Evolutionary conservation across 2,329 filamentous ascomycete genomes (phyloP).

Genomic region (Fusarium neocosmosporiellum): DNA sequence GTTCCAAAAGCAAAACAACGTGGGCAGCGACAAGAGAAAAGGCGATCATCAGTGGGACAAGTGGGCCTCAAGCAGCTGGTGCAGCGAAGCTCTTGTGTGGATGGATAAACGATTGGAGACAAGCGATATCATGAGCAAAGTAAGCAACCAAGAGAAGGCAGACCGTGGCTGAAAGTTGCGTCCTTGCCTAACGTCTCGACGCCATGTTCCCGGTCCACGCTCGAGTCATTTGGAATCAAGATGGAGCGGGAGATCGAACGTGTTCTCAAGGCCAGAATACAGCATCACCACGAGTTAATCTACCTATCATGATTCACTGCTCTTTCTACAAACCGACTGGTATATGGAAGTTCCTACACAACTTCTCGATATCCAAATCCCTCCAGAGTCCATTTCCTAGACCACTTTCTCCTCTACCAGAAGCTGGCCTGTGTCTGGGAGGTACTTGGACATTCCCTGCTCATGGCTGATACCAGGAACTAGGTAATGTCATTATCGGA

Average conservation of each 20-base stretch:
- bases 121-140: slow-evolving; percentile 6
- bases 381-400: not conserved
- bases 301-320: not conserved
- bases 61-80: not conserved
- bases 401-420: not conserved
- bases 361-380: not conserved
- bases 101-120: not conserved
- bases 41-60: slow-evolving; percentile 14
- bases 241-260: slow-evolving; percentile 6
- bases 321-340: not conserved
- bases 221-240: slow-evolving; percentile 30
- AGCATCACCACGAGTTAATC: not conserved
- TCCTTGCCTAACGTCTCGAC: not conserved
- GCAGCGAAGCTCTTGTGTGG: not conserved
- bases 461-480: not conserved
- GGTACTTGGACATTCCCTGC: not conserved
- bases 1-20: slow-evolving; percentile 25
- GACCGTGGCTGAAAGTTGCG: slow-evolving; percentile 5
- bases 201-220: slow-evolving; percentile 1
- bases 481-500: not conserved
- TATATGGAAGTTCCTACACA: not conserved
- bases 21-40: slow-evolving; percentile 11
- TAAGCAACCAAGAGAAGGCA: not conserved
- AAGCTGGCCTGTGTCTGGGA: not conserved
- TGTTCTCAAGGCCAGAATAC: not conserved